These are phyloP conservation scores for Penicillium macrosclerotiorum DNA, from an alignment of 495 filamentous ascomycete species.

Conservation along the genomic window DNA sequence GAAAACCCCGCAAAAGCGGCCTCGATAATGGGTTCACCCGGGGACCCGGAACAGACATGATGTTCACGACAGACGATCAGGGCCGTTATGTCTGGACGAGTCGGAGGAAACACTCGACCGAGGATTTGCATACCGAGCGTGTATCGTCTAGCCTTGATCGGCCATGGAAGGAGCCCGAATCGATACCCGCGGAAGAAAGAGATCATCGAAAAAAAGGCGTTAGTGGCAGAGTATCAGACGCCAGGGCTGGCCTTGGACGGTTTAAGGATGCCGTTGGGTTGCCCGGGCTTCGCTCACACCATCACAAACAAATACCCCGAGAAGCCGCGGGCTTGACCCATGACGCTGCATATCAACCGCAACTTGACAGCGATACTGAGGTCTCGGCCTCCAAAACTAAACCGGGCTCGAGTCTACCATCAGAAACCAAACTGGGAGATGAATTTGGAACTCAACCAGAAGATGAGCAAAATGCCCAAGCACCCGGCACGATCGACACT, in stretches of 20 bases:
- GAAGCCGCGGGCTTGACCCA: conserved; percentile 34
- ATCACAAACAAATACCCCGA: conserved; percentile 41
- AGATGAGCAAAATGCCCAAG: conserved; percentile 16
- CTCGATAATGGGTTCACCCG: conserved; percentile 49
- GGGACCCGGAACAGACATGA: conserved; percentile 52
- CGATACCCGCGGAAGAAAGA: conserved; percentile 49
- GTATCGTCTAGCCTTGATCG: conserved; percentile 26
- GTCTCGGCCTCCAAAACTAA: conserved; percentile 9
- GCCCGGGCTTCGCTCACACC: conserved; percentile 48
- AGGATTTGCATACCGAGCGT: conserved; percentile 36
- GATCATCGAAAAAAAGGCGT: conserved; percentile 76
- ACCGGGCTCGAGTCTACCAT: conserved; percentile 13
- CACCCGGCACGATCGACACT: conserved; percentile 7
- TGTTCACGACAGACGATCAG: conserved; percentile 67
- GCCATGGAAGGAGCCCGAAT: conserved; percentile 29
- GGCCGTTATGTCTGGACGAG: conserved; percentile 64
- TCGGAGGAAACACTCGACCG: conserved; percentile 47
- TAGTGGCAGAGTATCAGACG: conserved; percentile 76
- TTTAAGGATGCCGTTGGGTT: conserved; percentile 83
- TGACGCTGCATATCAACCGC: conserved; percentile 29
- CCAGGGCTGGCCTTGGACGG: conserved; percentile 75
- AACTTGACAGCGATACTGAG: conserved; percentile 38
- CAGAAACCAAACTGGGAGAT: conserved; percentile 21
- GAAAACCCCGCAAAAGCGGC: conserved; percentile 70
- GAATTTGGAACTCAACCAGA: conserved; percentile 16